These are phyloP conservation scores for Anacardium occidentale DNA, from an alignment of 345 rosid genomes.

Conservation along the genomic window DNA sequence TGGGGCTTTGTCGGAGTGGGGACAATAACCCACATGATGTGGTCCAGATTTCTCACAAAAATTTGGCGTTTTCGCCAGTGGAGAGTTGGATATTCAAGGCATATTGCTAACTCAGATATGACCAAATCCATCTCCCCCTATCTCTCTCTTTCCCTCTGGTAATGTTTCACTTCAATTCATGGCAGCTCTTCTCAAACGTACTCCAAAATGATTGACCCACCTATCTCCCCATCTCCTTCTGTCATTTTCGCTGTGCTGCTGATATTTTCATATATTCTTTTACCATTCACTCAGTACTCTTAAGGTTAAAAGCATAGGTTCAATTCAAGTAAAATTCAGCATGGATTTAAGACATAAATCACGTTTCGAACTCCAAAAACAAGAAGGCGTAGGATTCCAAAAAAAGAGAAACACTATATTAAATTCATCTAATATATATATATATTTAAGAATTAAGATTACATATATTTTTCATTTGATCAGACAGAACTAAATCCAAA, in stretches of 20 bases:
- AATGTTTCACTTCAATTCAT: too few species aligned
- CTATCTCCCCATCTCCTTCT: not conserved
- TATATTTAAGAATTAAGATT: too few species aligned
- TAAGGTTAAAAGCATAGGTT: too few species aligned
- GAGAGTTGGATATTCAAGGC: conserved; percentile 14
- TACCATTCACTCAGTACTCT: too few species aligned
- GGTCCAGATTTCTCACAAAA: conserved; percentile 18
- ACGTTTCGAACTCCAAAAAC: too few species aligned
- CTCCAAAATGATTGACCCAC: not conserved
- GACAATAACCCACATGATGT: conserved; percentile 26
- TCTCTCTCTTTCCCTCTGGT: not conserved
- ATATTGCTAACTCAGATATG: not conserved
- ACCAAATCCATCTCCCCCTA: not conserved
- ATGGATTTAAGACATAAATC: too few species aligned
- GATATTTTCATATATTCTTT: not conserved
- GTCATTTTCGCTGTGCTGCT: not conserved
- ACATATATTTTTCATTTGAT: too few species aligned
- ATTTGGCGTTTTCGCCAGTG: conserved; percentile 19
- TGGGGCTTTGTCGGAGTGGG: conserved; percentile 15
- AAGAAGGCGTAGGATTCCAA: too few species aligned
- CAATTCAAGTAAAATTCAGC: too few species aligned
- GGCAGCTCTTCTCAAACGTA: not conserved
- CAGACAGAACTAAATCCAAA: too few species aligned
- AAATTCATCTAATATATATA: too few species aligned
- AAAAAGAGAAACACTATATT: too few species aligned